Evolutionary conservation across 202 grass and related monocot genomes (phyloP).

Genomic region (Sporobolus alterniflorus): DNA sequence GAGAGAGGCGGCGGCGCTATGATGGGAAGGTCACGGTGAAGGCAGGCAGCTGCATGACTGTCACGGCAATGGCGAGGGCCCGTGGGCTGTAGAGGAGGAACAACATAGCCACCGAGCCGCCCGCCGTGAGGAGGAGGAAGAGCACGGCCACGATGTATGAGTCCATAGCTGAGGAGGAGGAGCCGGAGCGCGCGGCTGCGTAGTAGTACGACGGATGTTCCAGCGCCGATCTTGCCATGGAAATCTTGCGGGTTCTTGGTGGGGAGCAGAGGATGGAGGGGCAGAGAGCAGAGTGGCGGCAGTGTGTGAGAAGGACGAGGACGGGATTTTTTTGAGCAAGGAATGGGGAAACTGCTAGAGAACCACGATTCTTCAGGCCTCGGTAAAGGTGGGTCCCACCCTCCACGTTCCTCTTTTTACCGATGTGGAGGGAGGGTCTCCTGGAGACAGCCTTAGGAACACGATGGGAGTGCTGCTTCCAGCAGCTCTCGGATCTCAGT

Average conservation of each 20-base stretch:
- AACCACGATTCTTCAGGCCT: too few relatives aligned
- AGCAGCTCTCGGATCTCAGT: too few relatives aligned
- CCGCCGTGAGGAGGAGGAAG: slow-evolving; percentile 64
- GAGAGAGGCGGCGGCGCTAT: too few relatives aligned
- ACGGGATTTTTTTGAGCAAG: too few relatives aligned
- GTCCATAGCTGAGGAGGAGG: slow-evolving; percentile 47
- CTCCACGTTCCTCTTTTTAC: too few relatives aligned
- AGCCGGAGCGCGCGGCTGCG: slow-evolving; percentile 30
- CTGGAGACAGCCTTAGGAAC: too few relatives aligned
- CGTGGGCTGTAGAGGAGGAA: slow-evolving; percentile 70
- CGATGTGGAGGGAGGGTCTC: too few relatives aligned
- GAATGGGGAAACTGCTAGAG: too few relatives aligned
- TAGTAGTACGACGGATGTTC: slow-evolving; percentile 29
- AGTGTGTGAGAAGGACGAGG: too few relatives aligned
- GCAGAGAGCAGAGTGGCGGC: not conserved
- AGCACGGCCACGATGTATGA: slow-evolving; percentile 58
- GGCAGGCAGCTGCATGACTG: slow-evolving; percentile 59
- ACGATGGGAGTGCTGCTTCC: too few relatives aligned
- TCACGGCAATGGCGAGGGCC: slow-evolving; percentile 65
- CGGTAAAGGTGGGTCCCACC: too few relatives aligned
- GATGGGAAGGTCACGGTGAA: slow-evolving; percentile 44
- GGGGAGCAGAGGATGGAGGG: not conserved
- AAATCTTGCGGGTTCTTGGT: slow-evolving; percentile 7
- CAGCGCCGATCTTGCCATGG: slow-evolving; percentile 44
- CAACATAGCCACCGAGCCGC: slow-evolving; percentile 42